phyloP scores from a whole-genome alignment of 495 filamentous ascomycete genomes.

The Aspergillus nanangensis region DNA sequence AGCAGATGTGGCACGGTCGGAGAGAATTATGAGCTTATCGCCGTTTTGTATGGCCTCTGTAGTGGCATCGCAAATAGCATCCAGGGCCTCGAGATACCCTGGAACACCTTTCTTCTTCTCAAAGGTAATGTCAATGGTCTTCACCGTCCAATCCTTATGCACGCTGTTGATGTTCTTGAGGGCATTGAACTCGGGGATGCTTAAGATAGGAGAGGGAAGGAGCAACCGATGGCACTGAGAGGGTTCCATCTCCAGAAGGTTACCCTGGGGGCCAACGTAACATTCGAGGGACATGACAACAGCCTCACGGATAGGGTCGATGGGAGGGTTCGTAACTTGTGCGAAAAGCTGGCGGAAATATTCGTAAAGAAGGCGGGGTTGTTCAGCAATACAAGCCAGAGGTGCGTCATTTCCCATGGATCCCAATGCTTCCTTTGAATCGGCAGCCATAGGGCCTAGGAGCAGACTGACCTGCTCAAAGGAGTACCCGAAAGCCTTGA shows the following conservation, averaged over 20 bases:
- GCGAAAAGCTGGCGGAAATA: constrained; percentile 99
- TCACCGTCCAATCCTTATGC: constrained; percentile 82
- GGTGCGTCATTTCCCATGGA: constrained; percentile 99
- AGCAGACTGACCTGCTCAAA: constrained; percentile 95
- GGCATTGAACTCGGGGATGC: constrained; percentile 87
- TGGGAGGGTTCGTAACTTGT: constrained; percentile 98
- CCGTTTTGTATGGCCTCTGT: constrained; percentile 80
- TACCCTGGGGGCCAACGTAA: constrained; percentile 96
- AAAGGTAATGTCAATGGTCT: constrained; percentile 95
- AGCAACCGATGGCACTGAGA: constrained; percentile 84
- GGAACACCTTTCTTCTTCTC: constrained; percentile 79
- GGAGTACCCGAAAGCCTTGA: constrained; percentile 92
- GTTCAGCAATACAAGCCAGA: constrained; percentile 82
- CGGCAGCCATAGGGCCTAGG: constrained; percentile 94
- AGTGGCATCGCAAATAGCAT: constrained; percentile 81
- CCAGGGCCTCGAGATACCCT: constrained; percentile 86
- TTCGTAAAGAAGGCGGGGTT: constrained; percentile 89
- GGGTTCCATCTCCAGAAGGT: constrained; percentile 90
- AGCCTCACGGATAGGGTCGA: constrained; percentile 96
- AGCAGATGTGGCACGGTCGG: constrained; percentile 81
- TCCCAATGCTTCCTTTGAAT: constrained; percentile 98
- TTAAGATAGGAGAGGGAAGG: constrained; percentile 86
- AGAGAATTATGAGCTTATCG: constrained; percentile 85
- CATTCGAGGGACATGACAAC: constrained; percentile 99
- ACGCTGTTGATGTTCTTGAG: constrained; percentile 72